A percentile compares a stretch with the other conserved stretches of the same genome.
Conservation (phyloP, 108 stramenopile species). For the Stephanodiscus triporus region DNA sequence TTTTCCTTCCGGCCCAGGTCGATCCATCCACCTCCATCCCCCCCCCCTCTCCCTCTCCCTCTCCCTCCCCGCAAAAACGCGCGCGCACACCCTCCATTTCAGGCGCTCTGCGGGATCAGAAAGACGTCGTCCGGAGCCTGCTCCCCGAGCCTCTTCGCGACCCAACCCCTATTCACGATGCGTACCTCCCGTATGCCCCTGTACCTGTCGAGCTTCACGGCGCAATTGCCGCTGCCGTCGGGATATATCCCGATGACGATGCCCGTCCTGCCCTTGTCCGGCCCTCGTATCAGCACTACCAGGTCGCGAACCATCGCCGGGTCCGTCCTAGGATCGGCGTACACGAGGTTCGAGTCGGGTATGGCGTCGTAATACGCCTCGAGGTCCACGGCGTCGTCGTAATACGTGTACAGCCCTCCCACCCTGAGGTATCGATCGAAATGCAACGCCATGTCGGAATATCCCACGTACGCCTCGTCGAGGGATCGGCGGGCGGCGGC, state of each 20-base stretch:
- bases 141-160: constrained; percentile 82
- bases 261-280: constrained; percentile 84
- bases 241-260: constrained; percentile 86
- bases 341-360: constrained; percentile 63
- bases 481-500: constrained; percentile 59
- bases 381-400: constrained; percentile 70
- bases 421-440: constrained; percentile 84
- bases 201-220: constrained; percentile 79
- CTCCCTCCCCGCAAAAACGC: too few relatives aligned
- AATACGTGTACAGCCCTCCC: constrained; percentile 83
- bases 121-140: constrained; percentile 91
- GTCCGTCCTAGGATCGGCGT: constrained; percentile 80
- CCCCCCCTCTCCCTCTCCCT: too few relatives aligned
- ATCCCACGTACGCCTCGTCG: constrained; percentile 81
- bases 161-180: constrained; percentile 72
- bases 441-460: constrained; percentile 84
- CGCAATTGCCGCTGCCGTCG: constrained; percentile 67
- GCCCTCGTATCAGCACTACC: constrained; percentile 73
- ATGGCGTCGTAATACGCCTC: constrained; percentile 73
- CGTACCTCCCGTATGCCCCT: constrained; percentile 83
- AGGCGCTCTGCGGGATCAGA: constrained; percentile 64
- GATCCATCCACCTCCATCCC: too few relatives aligned
- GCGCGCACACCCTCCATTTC: not conserved
- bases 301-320: constrained; percentile 83
- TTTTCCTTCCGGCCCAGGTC: too few relatives aligned